A percentile compares a stretch with the other conserved stretches of the same genome.
phyloP scores from a whole-genome alignment of 352 stramenopile species.

The Phytopythium helicoides region DNA sequence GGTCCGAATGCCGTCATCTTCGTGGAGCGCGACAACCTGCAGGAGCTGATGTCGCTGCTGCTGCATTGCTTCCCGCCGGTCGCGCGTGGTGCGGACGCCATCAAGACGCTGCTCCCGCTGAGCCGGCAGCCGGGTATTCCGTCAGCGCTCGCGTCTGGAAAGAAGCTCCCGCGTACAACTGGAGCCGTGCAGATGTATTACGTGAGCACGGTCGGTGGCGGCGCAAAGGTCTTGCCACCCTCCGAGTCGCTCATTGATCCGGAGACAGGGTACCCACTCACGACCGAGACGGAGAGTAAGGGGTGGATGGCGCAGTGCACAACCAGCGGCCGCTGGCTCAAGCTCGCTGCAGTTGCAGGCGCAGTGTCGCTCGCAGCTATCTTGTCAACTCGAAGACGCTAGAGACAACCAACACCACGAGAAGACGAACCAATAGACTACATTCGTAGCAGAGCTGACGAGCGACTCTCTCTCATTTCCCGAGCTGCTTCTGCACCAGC shows the following conservation, averaged over 20 bases:
- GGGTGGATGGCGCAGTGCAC: no score
- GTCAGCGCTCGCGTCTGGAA: conserved; percentile 16
- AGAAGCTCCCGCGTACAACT: conserved; percentile 15
- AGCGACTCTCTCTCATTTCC: neutral
- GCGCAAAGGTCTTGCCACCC: conserved; percentile 30
- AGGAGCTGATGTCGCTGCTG: conserved; percentile 60
- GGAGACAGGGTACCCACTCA: conserved; percentile 28
- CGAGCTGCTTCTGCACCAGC: conserved; percentile 42
- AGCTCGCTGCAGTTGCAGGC: neutral
- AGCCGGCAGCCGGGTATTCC: conserved; percentile 8
- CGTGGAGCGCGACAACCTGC: conserved; percentile 64
- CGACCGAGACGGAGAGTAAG: conserved; percentile 7
- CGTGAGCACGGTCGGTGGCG: conserved; percentile 56
- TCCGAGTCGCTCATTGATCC: conserved; percentile 51
- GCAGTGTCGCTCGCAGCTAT: neutral
- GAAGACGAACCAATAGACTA: neutral
- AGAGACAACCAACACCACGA: neutral
- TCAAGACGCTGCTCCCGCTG: conserved; percentile 33
- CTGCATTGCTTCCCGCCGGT: conserved; percentile 41
- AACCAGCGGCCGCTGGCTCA: neutral
- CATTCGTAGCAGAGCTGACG: neutral
- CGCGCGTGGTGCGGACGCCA: neutral
- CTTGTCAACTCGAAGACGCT: neutral
- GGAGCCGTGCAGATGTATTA: conserved; percentile 64
- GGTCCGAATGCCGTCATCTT: conserved; percentile 98